Evolutionary conservation across 768 basidiomycete species (phyloP), one percentile per base, ranked within the genome.

Genomic region (Termitomyces heimii): DNA sequence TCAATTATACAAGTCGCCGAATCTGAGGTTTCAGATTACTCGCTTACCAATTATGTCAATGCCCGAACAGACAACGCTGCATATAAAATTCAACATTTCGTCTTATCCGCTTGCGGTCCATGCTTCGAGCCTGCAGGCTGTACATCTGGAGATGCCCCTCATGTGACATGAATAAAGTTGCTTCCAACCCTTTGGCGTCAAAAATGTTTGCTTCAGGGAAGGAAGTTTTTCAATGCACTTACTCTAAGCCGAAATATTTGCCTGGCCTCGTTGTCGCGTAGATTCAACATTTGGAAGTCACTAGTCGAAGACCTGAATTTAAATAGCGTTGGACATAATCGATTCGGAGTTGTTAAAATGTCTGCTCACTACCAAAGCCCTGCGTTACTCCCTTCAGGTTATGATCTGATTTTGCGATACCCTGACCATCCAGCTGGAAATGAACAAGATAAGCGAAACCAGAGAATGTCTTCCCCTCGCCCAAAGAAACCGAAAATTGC

Each of bases 321-420:
- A 29, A 53, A 59, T 43, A 43, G 55, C 40, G 45, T 51, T 58
- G 18, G 14, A 24, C 12, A 24, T 18, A 40, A 22, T 26, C 16
- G 20, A 40, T 48, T 10, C 10, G 12, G 29, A 35, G 42, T 52
- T 13, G 8, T 14, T 9, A 32, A 29, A 44, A 10, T 13, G 10
- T 46, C 78, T 26, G 81, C 79, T 8, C 82, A 84, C 63, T 77
- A 81, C 37, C 78, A 82, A 63, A 74, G 76, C 3, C 78, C 85
- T 9, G 78, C 79, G 9, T 86, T 85, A 2, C 67, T 87, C 20
- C 83, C 82, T 13, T 82, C 86, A 2, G 86, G 87, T 71, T 84
- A 86, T 60, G 84, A 83, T 7, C 73, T 86, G 35, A 69, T 88
- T 10, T 81, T 84, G 29, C 77, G 77, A 9, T 82, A 76, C 63